phyloP scores from a whole-genome alignment of 257 asterid genomes.

The Jacaranda copaia region DNA sequence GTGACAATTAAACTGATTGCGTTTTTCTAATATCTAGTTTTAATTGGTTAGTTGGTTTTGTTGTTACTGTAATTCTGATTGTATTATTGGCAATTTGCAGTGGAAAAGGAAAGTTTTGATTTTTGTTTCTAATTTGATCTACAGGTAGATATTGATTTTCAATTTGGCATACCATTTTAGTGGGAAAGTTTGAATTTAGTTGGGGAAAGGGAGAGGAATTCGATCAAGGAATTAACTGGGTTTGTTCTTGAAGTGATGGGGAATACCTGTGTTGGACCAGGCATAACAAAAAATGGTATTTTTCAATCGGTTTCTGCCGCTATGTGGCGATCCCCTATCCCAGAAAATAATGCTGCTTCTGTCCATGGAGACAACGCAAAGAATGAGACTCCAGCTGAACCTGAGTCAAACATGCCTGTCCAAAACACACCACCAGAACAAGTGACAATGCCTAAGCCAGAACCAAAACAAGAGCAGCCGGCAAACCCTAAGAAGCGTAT shows the following conservation, averaged over 20 bases:
- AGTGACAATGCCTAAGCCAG: constrained; percentile 65
- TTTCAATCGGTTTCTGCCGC: constrained; percentile 89
- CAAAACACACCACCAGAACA: constrained; percentile 86
- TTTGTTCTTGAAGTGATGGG: constrained; percentile 62
- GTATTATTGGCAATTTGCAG: constrained; percentile 32
- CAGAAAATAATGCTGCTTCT: constrained; percentile 47
- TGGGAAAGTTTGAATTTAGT: constrained; percentile 26
- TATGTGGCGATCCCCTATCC: constrained; percentile 83
- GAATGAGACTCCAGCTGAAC: constrained; percentile 53
- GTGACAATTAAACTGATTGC: constrained; percentile 10
- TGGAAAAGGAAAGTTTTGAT: constrained; percentile 28
- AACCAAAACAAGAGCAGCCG: constrained; percentile 45
- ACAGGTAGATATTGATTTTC: constrained; percentile 49
- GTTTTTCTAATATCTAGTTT: background rate
- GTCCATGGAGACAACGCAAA: constrained; percentile 58
- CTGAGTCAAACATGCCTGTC: constrained; percentile 58
- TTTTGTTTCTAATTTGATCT: constrained; percentile 32
- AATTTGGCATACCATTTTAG: constrained; percentile 17
- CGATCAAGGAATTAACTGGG: constrained; percentile 37
- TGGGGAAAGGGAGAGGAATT: constrained; percentile 36
- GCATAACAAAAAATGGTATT: constrained; percentile 66
- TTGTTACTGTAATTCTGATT: constrained; percentile 4
- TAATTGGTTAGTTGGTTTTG: background rate
- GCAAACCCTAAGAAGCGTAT: constrained; percentile 61
- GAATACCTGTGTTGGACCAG: constrained; percentile 94